Evolutionary conservation across 2,329 filamentous ascomycete species (phyloP).

Genomic region (Penicillium sp.): DNA sequence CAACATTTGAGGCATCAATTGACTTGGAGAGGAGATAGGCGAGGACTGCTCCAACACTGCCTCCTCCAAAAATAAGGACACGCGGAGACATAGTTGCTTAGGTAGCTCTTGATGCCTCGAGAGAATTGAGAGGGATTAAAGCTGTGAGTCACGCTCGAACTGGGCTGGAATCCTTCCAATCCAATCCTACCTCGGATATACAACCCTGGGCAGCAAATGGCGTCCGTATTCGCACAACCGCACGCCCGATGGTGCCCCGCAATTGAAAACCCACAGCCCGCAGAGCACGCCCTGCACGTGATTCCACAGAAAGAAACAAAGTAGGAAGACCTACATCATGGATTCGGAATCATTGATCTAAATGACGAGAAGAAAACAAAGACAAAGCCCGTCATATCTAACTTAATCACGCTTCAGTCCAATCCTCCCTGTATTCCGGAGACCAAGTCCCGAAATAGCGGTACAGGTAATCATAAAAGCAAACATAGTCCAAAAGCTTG

Average conservation of each 20-base stretch:
- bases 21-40: neutral
- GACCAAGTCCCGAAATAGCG: constrained; percentile 1
- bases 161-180: neutral
- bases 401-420: constrained; percentile 4
- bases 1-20: neutral
- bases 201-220: too few relatives aligned
- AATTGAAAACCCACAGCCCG: neutral
- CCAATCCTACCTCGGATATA: neutral
- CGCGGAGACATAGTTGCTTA: neutral
- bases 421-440: constrained; percentile 3
- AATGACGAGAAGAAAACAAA: neutral
- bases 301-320: neutral
- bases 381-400: neutral
- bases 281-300: neutral
- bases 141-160: neutral
- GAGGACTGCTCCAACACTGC: neutral
- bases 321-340: neutral
- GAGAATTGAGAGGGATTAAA: neutral
- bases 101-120: neutral
- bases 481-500: constrained; percentile 11
- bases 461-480: constrained; percentile 8
- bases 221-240: too few relatives aligned
- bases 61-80: neutral
- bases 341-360: neutral
- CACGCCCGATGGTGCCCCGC: neutral